phyloP scores from a whole-genome alignment of 768 basidiomycete species.

The Mycena alexandri region DNA sequence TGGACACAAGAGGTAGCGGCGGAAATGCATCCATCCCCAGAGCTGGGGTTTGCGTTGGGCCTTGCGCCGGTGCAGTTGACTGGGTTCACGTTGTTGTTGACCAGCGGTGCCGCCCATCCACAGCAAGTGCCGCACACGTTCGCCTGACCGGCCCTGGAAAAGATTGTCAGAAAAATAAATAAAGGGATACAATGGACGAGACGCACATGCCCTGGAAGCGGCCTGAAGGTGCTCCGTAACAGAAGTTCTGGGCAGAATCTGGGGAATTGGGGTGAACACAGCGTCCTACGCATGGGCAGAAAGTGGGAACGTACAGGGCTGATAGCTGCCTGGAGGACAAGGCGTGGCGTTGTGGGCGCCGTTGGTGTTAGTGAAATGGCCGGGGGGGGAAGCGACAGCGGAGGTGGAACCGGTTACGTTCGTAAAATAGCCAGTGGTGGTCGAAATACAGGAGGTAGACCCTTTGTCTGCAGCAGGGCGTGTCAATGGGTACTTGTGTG shows the following conservation, averaged over 20 bases:
- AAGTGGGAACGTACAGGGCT: conserved; percentile 19
- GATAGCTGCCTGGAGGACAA: conserved; percentile 15
- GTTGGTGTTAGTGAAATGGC: not conserved
- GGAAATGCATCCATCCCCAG: conserved; percentile 25
- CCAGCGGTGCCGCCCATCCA: conserved; percentile 14
- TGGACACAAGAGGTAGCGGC: not conserved
- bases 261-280: not conserved
- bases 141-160: conserved; percentile 1
- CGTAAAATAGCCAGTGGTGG: not conserved
- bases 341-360: not conserved
- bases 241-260: conserved; percentile 5
- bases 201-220: conserved; percentile 21
- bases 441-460: conserved; percentile 1
- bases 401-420: not conserved
- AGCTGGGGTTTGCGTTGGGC: conserved; percentile 9
- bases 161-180: not conserved
- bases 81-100: conserved; percentile 16
- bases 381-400: too few relatives aligned
- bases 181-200: too few relatives aligned
- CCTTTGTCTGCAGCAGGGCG: not conserved
- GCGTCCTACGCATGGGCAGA: not conserved
- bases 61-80: conserved; percentile 25
- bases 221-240: conserved; percentile 16
- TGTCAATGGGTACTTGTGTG: not conserved
- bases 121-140: conserved; percentile 24